Conservation (phyloP, 2,329 filamentous ascomycete species). For the Aspergillus hiratsukae region DNA sequence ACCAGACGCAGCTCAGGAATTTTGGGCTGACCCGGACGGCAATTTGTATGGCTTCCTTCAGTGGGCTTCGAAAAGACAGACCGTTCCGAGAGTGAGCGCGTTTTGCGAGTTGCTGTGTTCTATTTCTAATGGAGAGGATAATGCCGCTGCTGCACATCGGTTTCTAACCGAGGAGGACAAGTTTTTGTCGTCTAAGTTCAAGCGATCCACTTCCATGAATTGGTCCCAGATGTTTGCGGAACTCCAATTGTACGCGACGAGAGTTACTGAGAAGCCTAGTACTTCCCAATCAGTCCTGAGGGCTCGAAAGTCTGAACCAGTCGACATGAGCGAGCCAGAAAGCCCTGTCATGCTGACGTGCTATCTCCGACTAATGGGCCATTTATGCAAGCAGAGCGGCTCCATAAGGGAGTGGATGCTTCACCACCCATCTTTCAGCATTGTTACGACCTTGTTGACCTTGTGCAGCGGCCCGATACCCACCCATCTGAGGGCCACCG, state of each 20-base stretch:
- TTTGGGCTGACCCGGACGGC: conserved; percentile 89
- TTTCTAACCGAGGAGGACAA: conserved; percentile 85
- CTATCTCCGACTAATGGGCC: conserved; percentile 81
- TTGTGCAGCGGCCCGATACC: conserved; percentile 74
- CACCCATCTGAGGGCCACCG: conserved; percentile 72
- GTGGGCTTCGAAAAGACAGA: conserved; percentile 93
- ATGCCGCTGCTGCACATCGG: conserved; percentile 77
- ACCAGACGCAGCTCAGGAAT: conserved; percentile 76
- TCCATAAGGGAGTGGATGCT: conserved; percentile 70
- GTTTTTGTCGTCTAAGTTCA: conserved; percentile 69
- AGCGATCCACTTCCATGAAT: conserved; percentile 77
- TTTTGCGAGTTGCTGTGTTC: conserved; percentile 96
- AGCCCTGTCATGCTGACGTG: conserved; percentile 95
- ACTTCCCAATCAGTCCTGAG: conserved; percentile 54
- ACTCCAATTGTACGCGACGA: conserved; percentile 75
- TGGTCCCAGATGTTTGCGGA: conserved; percentile 93
- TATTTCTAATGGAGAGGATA: conserved; percentile 75
- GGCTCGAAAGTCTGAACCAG: conserved; percentile 56
- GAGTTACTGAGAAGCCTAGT: conserved; percentile 68
- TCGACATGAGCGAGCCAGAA: conserved; percentile 81
- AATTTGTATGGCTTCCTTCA: conserved; percentile 92
- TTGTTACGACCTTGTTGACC: conserved; percentile 71
- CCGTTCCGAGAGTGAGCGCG: conserved; percentile 90
- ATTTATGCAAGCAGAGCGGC: conserved; percentile 71
- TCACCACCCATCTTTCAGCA: conserved; percentile 60